Percentiles rank a stretch among this genome's conserved stretches.
Conservation (phyloP, 2,329 filamentous ascomycete species). For the Cladobotryum mycophilum region DNA sequence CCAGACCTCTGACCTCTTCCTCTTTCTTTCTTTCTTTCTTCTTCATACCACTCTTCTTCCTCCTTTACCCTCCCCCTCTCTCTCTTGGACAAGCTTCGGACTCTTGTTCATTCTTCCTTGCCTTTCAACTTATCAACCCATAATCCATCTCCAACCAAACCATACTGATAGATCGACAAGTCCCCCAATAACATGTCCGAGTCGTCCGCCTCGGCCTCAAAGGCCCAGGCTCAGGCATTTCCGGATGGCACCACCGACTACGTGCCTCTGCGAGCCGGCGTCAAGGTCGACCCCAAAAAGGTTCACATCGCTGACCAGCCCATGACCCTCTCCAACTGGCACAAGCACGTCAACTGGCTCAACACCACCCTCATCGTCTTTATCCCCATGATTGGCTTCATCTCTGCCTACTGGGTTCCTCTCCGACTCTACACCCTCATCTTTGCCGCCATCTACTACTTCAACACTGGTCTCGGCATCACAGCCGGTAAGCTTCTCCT, state of each 20-base stretch:
- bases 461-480: slow-evolving; percentile 75
- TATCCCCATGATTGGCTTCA: slow-evolving; percentile 66
- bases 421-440: slow-evolving; percentile 64
- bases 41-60: slow-evolving; percentile 4
- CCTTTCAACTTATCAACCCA: background rate
- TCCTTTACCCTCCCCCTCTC: background rate
- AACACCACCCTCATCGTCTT: slow-evolving; percentile 77
- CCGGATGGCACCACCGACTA: slow-evolving; percentile 52
- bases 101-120: slow-evolving; percentile 1
- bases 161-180: background rate
- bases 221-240: slow-evolving; percentile 36
- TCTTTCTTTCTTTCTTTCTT: slow-evolving; percentile 8
- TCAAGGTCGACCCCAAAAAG: slow-evolving; percentile 56
- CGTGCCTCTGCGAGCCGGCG: slow-evolving; percentile 39
- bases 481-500: slow-evolving; percentile 55
- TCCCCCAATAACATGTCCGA: slow-evolving; percentile 25
- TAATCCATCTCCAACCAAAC: background rate
- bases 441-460: slow-evolving; percentile 74
- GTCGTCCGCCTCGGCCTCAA: slow-evolving; percentile 33
- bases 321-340: slow-evolving; percentile 77
- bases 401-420: slow-evolving; percentile 74
- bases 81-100: background rate
- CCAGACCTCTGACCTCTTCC: slow-evolving; percentile 7
- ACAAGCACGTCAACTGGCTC: slow-evolving; percentile 91
- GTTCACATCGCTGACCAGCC: slow-evolving; percentile 79